Evolutionary conservation across 2,329 filamentous ascomycete genomes (phyloP).

Genomic region (Exophiala xenobiotica): DNA sequence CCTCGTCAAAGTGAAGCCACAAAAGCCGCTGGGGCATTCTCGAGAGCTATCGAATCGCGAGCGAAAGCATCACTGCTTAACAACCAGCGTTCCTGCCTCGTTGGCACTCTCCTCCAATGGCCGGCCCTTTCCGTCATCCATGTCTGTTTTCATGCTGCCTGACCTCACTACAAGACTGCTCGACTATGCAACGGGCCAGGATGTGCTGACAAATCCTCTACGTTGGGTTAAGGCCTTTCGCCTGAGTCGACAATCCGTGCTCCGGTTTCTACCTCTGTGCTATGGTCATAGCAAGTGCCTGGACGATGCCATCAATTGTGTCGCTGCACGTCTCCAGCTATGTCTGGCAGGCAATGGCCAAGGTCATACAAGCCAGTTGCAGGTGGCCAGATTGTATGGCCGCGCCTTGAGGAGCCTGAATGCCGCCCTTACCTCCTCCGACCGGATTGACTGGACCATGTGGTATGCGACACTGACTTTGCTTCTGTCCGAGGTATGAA

Average conservation of each 20-base stretch:
- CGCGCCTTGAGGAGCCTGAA: slow-evolving; percentile 13
- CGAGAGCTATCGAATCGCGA: background rate
- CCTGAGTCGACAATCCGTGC: slow-evolving; percentile 1
- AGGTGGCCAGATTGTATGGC: slow-evolving; percentile 13
- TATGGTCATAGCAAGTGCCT: slow-evolving; percentile 19
- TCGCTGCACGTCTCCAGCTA: slow-evolving; percentile 9
- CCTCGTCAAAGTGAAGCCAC: too few species aligned
- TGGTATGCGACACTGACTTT: slow-evolving; percentile 19
- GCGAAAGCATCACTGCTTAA: too few species aligned
- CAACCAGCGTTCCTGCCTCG: background rate
- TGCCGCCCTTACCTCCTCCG: slow-evolving; percentile 4
- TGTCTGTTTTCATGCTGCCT: slow-evolving; percentile 15
- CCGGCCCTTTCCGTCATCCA: slow-evolving; percentile 2
- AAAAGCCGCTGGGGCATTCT: background rate
- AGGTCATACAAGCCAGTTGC: background rate
- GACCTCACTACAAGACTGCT: slow-evolving; percentile 14
- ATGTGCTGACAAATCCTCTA: slow-evolving; percentile 10
- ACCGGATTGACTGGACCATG: slow-evolving; percentile 14
- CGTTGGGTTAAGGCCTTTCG: slow-evolving; percentile 18
- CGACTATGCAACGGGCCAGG: slow-evolving; percentile 3
- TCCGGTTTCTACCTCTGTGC: slow-evolving; percentile 12
- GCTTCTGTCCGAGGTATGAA: slow-evolving; percentile 14
- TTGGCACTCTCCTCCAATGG: slow-evolving; percentile 6
- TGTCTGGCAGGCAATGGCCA: slow-evolving; percentile 2
- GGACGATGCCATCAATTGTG: slow-evolving; percentile 18